Evolutionary conservation across 371 early-diverging fungal genomes (phyloP).

Genomic region (Mucor piriformis): DNA sequence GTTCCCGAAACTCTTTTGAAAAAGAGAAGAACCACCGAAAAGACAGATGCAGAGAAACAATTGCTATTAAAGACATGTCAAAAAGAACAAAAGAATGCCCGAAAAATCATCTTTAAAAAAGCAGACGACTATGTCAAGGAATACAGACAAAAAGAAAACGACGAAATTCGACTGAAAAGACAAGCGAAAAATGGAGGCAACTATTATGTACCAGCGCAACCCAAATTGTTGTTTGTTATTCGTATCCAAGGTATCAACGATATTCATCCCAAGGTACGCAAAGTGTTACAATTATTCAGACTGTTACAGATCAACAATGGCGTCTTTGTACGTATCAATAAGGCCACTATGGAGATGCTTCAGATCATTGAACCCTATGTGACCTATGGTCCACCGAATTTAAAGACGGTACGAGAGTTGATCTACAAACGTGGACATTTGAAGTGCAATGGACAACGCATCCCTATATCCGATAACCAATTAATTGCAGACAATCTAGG

Average conservation of each 20-base stretch:
- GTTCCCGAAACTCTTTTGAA: slow-evolving; percentile 94
- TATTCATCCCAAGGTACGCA: slow-evolving; percentile 96
- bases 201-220: slow-evolving; percentile 93
- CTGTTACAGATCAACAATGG: slow-evolving; percentile 98
- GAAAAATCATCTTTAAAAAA: slow-evolving; percentile 91
- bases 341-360: slow-evolving; percentile 96
- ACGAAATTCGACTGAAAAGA: slow-evolving; percentile 85
- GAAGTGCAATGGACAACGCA: slow-evolving; percentile 87
- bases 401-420: slow-evolving; percentile 97
- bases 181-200: slow-evolving; percentile 85
- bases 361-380: slow-evolving; percentile 97
- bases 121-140: slow-evolving; percentile 96
- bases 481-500: slow-evolving; percentile 92
- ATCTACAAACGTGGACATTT: slow-evolving; percentile 99
- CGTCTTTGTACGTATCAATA: slow-evolving; percentile 96
- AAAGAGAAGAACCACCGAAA: slow-evolving; percentile 88
- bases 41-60: slow-evolving; percentile 76
- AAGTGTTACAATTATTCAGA: slow-evolving; percentile 97
- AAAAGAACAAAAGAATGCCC: slow-evolving; percentile 53
- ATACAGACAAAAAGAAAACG: slow-evolving; percentile 85
- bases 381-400: slow-evolving; percentile 95
- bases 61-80: slow-evolving; percentile 48
- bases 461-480: slow-evolving; percentile 94
- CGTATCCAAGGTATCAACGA: slow-evolving; percentile 95
- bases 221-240: slow-evolving; percentile 95